These are phyloP conservation scores for Diversispora eburnea DNA, from an alignment of 192 early-diverging fungal genomes.

Conservation along the genomic window DNA sequence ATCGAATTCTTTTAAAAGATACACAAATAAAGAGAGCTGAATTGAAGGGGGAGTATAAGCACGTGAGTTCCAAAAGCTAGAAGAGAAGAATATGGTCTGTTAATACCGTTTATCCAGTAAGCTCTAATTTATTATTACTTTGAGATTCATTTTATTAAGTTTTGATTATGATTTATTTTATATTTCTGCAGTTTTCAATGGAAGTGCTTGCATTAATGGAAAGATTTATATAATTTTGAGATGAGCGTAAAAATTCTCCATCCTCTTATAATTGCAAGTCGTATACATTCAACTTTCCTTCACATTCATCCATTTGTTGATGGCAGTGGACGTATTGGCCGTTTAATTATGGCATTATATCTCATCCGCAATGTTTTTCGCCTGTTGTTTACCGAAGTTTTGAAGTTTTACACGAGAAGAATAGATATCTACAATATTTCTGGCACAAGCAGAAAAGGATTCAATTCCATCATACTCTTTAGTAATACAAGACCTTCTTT, in stretches of 20 bases:
- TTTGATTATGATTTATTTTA: background rate
- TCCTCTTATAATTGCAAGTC: conserved; percentile 9
- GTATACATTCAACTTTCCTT: conserved; percentile 18
- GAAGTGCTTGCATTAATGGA: conserved; percentile 16
- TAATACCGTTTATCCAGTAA: conserved; percentile 8
- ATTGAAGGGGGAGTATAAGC: background rate
- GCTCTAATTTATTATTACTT: conserved; percentile 7
- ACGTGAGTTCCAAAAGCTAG: background rate
- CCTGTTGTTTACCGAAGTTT: conserved; percentile 9
- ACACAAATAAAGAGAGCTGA: background rate
- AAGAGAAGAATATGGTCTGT: background rate
- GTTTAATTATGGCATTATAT: conserved; percentile 19
- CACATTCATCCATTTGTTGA: conserved; percentile 24
- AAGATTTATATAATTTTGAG: conserved; percentile 16
- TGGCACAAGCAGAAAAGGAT: conserved; percentile 6
- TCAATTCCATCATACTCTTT: background rate
- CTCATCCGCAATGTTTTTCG: conserved; percentile 9
- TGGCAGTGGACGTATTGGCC: conserved; percentile 18
- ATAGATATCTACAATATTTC: background rate
- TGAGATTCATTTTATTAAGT: background rate
- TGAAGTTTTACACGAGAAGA: background rate
- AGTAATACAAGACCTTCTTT: background rate
- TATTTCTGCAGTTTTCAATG: background rate
- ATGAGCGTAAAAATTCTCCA: conserved; percentile 16
- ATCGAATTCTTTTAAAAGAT: conserved; percentile 17